These are phyloP conservation scores for Zychaea mexicana DNA, from an alignment of 371 early-diverging fungal genomes.

Conservation along the genomic window DNA sequence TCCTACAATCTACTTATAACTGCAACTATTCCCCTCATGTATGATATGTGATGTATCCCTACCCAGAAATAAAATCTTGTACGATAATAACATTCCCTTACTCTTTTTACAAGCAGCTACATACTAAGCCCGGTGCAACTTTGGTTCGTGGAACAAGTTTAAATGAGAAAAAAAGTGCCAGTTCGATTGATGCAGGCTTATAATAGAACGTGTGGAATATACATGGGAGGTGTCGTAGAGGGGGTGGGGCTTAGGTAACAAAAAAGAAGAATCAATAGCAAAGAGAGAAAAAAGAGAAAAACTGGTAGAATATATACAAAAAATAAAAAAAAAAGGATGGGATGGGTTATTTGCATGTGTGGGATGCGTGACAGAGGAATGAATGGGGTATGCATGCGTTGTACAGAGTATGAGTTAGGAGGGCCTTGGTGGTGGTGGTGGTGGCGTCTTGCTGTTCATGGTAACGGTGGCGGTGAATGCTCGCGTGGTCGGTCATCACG, in stretches of 20 bases:
- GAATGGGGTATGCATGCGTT: neutral
- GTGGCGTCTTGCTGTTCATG: constrained; percentile 4
- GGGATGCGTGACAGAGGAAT: neutral
- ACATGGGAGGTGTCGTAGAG: neutral
- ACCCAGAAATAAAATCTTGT: no score
- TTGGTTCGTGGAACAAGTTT: no score
- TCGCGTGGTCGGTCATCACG: constrained; percentile 53
- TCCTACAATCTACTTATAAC: no score
- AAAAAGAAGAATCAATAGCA: no score
- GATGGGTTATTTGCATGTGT: neutral
- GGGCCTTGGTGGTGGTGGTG: neutral
- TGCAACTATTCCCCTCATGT: no score
- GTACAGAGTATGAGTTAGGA: neutral
- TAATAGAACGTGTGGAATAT: neutral
- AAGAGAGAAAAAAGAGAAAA: neutral
- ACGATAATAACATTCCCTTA: no score
- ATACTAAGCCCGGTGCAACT: no score
- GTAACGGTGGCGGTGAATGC: constrained; percentile 24
- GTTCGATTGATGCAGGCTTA: neutral
- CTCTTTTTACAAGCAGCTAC: no score
- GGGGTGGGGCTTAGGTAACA: no score
- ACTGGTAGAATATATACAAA: neutral
- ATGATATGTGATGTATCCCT: no score
- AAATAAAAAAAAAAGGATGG: neutral
- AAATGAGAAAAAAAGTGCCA: neutral